Conservation (phyloP, 352 stramenopile genomes). For the Phytophthora niederhauseri region DNA sequence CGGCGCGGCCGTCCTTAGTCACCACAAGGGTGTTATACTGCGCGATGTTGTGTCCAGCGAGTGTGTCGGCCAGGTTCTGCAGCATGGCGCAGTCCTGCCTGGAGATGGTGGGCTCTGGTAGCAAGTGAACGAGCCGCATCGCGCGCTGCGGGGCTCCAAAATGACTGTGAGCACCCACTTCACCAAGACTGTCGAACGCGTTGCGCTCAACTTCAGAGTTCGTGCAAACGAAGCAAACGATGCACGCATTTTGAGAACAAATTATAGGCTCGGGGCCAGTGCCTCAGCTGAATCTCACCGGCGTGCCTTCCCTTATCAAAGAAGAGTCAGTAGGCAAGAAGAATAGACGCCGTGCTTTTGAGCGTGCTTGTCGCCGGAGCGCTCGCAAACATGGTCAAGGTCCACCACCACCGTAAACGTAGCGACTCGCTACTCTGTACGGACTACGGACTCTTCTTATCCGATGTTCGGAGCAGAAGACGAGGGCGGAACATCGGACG, state of each 20-base stretch:
- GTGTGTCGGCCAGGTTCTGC: conserved; percentile 39
- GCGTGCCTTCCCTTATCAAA: conserved; percentile 21
- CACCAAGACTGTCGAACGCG: neutral
- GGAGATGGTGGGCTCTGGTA: conserved; percentile 39
- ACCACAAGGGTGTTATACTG: conserved; percentile 61
- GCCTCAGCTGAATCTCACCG: conserved; percentile 24
- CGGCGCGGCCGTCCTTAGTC: conserved; percentile 47
- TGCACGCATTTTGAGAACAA: conserved; percentile 30
- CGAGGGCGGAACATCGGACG: conserved; percentile 6
- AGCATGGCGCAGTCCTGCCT: conserved; percentile 43
- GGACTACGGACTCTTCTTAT: conserved; percentile 14
- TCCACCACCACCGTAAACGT: neutral
- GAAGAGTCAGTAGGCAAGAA: conserved; percentile 31
- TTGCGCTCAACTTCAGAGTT: conserved; percentile 13
- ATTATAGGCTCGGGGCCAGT: conserved; percentile 24
- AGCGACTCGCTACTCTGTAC: neutral
- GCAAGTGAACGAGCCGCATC: conserved; percentile 41
- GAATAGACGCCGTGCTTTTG: conserved; percentile 20
- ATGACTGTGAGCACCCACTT: conserved; percentile 14
- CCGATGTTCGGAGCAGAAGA: conserved; percentile 4
- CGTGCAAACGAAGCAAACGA: conserved; percentile 31
- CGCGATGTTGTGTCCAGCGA: conserved; percentile 52
- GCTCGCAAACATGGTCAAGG: neutral
- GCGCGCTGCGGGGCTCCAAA: conserved; percentile 15
- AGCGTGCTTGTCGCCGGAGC: conserved; percentile 6